Evolutionary conservation across 2,329 filamentous ascomycete species (phyloP), one percentile per base, ranked within the genome.

Genomic region (Fusarium equiseti): DNA sequence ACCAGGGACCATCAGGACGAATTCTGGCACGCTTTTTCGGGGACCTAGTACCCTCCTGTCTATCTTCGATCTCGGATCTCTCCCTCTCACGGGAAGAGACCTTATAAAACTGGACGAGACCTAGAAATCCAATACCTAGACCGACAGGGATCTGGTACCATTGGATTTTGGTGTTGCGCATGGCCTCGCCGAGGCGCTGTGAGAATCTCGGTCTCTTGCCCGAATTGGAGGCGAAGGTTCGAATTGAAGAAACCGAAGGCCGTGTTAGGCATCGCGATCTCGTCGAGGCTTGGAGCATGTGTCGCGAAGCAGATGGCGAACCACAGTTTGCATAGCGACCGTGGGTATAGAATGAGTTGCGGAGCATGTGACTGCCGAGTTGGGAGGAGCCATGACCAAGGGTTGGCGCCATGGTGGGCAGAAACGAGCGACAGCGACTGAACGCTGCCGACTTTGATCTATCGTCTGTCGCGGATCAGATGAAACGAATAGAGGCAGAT

Each of bases 141-240:
- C 91, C 93, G 59, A 97, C 88, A 24, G 95, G 95, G 73, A 98
- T 97, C 49, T 92, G 93, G 80, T 94, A 93, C 95, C 95, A 98
- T 83, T 92, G 89, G 67, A 96, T 86, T 79, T 85, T 88, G 70
- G 83, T 84, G 72, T 84, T 85, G 68, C 81, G 83, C 55, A 86
- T 78, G 44, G 85, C 85, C 63, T 82, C 82, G 27, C 85, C 81
- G 59, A 88, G 80, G 29, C 85, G 83, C 51, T 85, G 83, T 31
- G 85, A 83, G 79, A 88, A 88, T 62, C 82, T 82, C 40, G 82
- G 84, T 68, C 83, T 79, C 67, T 82, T 82, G 59, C 83, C 82
- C 44, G 84, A 80, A 71, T 72, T 73, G 61, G 78, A 79, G 38
- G 80, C 75, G 32, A 79, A 81, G 51, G 63, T 73, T 46, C 79